A percentile compares a stretch with the other conserved stretches of the same genome.
Evolutionary conservation across 164 flowering plant species (phyloP).

Genomic region (Litsea cubeba): DNA sequence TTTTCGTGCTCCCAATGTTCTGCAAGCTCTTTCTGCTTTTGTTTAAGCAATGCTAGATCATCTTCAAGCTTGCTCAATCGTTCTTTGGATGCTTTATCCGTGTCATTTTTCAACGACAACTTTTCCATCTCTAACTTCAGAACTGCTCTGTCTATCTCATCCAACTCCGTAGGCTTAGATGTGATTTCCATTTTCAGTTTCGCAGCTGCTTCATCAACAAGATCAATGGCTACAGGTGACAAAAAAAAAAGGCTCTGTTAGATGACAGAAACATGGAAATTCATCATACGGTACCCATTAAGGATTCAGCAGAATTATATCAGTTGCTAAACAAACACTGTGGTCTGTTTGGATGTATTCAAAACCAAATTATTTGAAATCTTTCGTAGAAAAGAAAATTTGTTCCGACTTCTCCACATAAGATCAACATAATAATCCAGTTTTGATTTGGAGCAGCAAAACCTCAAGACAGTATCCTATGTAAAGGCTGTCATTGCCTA

Average conservation of each 20-base stretch:
- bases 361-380: too few relatives aligned
- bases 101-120: constrained; percentile 77
- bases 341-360: too few relatives aligned
- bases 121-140: constrained; percentile 90
- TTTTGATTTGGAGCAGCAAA: too few relatives aligned
- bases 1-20: constrained; percentile 84
- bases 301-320: background rate
- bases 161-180: constrained; percentile 91
- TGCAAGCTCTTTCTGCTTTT: constrained; percentile 66
- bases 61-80: constrained; percentile 70
- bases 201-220: constrained; percentile 98
- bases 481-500: too few relatives aligned
- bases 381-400: too few relatives aligned
- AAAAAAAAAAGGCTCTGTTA: background rate
- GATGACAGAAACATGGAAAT: background rate
- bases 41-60: constrained; percentile 61
- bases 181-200: constrained; percentile 98
- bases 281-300: background rate
- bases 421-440: too few relatives aligned
- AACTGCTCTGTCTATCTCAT: constrained; percentile 85
- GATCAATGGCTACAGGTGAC: constrained; percentile 76
- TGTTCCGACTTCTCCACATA: too few relatives aligned
- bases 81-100: constrained; percentile 86
- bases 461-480: too few relatives aligned
- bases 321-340: too few relatives aligned